Conservation (phyloP, 2,329 filamentous ascomycete genomes). For the Periconia macrospinosa region DNA sequence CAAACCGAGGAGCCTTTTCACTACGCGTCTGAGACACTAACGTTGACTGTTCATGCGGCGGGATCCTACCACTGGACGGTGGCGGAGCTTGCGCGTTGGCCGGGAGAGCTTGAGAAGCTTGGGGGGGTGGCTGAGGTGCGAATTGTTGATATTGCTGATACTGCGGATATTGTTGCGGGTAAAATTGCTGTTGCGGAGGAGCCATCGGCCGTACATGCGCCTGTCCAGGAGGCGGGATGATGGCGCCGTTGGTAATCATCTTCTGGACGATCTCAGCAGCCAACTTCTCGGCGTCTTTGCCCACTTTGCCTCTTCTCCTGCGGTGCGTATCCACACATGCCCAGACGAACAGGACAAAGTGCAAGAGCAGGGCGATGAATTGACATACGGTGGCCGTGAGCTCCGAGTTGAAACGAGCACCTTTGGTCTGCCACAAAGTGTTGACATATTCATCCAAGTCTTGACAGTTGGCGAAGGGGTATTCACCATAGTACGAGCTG, state of each 20-base stretch:
- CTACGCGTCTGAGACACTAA: background rate
- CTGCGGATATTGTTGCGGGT: constrained; percentile 16
- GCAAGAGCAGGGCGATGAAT: constrained; percentile 31
- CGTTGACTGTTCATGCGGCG: background rate
- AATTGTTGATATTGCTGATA: constrained; percentile 6
- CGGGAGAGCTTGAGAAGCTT: background rate
- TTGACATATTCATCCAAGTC: constrained; percentile 37
- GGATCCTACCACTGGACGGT: background rate
- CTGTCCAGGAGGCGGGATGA: constrained; percentile 27
- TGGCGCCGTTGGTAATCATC: constrained; percentile 34
- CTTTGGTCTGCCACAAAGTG: constrained; percentile 26
- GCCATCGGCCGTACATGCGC: constrained; percentile 13
- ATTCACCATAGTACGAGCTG: background rate
- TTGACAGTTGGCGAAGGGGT: constrained; percentile 25
- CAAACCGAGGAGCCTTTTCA: background rate
- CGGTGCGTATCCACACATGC: constrained; percentile 40
- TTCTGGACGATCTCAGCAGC: constrained; percentile 37
- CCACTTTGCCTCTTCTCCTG: constrained; percentile 22
- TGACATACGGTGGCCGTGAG: constrained; percentile 33
- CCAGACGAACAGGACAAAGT: constrained; percentile 42
- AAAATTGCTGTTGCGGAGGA: constrained; percentile 9
- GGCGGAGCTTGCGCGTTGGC: background rate
- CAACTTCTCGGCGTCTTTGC: constrained; percentile 35
- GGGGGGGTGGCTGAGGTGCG: background rate
- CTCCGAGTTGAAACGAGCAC: constrained; percentile 20